phyloP scores from a whole-genome alignment of 2,329 filamentous ascomycete genomes.

The Huntiella moniliformis region DNA sequence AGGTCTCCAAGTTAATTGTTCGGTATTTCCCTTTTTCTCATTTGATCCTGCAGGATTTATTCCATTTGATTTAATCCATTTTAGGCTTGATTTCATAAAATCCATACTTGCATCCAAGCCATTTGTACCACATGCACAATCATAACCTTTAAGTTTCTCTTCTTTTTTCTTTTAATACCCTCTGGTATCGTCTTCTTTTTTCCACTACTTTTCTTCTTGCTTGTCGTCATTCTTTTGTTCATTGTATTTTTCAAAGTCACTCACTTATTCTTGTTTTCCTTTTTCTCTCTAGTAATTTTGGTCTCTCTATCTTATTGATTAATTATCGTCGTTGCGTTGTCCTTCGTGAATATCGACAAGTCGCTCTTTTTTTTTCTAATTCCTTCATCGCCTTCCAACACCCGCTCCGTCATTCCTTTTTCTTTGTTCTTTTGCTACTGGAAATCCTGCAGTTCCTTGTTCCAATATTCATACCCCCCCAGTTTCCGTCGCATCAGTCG shows the following conservation, averaged over 20 bases:
- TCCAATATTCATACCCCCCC: not conserved
- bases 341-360: not conserved
- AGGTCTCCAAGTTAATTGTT: no score
- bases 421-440: not conserved
- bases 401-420: not conserved
- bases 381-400: not conserved
- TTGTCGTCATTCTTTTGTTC: not conserved
- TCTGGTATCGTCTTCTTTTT: constrained; percentile 1
- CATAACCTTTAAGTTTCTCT: not conserved
- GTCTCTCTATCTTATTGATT: not conserved
- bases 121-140: no score
- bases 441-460: not conserved
- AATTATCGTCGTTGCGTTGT: not conserved
- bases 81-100: no score
- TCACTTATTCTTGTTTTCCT: not conserved
- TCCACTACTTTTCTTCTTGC: not conserved
- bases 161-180: not conserved
- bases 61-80: no score
- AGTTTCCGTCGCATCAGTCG: no score
- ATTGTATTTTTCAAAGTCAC: not conserved
- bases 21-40: no score
- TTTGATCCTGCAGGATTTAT: no score
- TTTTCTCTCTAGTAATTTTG: not conserved
- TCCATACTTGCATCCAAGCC: no score
- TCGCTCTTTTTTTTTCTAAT: not conserved